Base-by-base conservation (phyloP, 345 rosid species). In the Salix brachista region DNA sequence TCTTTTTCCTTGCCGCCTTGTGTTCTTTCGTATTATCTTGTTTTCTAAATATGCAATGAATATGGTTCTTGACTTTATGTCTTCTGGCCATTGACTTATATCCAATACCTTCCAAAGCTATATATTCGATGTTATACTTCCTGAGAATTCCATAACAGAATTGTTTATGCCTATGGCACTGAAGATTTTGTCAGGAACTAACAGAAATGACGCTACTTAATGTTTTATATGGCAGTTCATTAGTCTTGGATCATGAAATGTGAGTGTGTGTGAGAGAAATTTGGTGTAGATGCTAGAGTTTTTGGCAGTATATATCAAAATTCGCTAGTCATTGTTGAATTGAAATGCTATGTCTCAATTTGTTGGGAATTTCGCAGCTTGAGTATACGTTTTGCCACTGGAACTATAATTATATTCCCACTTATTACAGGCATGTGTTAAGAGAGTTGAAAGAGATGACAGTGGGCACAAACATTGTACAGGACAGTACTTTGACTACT, bases 381-480 rank as follows among this genome's bases (percentile, higher is more conserved):
- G 26, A 56, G 28, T 56, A 9, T 56, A 8, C 10, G 26, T 56
- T 56, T n/a, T n/a, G 62, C 28, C 28, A 56, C 14, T n/a, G 23
- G 13, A n/a, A 56, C 13, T 56, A 56, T 56, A 4, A 56, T n/a
- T 8, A 9, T n/a, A 12, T 56, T 56, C 62, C 62, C 62, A 56
- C 37, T n/a, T 3, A 16, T 50, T 19, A 0, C 83, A 95, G 97
- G 98, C 93, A 5, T 93, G 99, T 71, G 88, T 88, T 21, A 95
- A 95, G 91, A 90, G 99, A 85, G 90, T 95, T 78, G 86, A 85
- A 80, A 91, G 85, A 7, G 98, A 93, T 61, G 98, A 95, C 11
- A 87, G 81, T 17, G 94, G 99, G 65, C 88, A 90, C 81, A 95
- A 91, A 83, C 99, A 95, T 71, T 95, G 99, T 69, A 77, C 80